A percentile compares a stretch with the other conserved stretches of the same genome.
Conservation (phyloP, 2,329 filamentous ascomycete species). For the Fusarium paranaense region DNA sequence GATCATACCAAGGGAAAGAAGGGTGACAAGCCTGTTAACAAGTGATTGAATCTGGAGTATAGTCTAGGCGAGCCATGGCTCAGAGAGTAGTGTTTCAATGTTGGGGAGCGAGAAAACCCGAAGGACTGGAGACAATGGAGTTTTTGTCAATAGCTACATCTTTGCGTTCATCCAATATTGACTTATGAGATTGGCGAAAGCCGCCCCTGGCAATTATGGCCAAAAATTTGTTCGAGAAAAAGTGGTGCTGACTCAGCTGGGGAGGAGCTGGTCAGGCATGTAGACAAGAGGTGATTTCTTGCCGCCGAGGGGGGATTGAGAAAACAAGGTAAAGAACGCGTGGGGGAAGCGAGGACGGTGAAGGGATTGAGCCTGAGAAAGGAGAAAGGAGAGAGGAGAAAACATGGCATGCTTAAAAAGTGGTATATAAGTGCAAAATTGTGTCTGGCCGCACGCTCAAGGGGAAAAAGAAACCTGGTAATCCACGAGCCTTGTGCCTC, state of each 20-base stretch:
- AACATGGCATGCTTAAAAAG: background rate
- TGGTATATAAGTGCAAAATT: too few species aligned
- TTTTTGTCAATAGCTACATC: background rate
- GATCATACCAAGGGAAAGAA: background rate
- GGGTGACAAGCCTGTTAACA: background rate
- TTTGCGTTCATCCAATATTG: background rate
- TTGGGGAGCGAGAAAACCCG: background rate
- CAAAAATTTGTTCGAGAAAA: background rate
- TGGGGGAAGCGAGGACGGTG: accelerated
- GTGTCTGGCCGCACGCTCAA: too few species aligned
- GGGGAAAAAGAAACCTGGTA: background rate
- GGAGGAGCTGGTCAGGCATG: background rate
- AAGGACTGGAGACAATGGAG: background rate
- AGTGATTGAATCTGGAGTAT: background rate
- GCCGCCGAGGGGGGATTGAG: background rate
- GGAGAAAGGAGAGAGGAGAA: background rate
- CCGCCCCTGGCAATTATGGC: background rate
- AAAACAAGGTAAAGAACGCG: background rate
- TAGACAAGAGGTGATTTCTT: background rate
- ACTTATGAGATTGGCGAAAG: accelerated
- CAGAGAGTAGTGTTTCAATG: background rate
- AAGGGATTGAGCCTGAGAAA: accelerated
- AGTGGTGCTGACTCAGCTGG: background rate
- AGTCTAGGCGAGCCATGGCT: background rate
- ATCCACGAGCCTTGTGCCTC: too few species aligned